Conservation (phyloP, 73 alveolate genomes). For the Paramecium sexaurelia region DNA sequence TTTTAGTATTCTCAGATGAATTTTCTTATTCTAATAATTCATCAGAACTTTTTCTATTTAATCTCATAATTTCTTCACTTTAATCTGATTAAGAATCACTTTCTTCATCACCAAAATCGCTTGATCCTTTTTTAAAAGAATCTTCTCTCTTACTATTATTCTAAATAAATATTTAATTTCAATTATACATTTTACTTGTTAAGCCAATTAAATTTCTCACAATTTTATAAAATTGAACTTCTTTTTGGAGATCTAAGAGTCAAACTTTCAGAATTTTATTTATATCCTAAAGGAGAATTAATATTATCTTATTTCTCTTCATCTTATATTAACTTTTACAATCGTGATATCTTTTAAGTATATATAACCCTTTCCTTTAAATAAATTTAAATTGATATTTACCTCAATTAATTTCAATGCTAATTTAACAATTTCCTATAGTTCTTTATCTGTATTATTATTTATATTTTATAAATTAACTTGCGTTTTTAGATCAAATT, state of each 20-base stretch:
- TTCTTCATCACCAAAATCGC: constrained; percentile 3
- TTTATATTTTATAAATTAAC: not conserved
- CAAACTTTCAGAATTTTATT: not conserved
- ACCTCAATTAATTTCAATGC: constrained; percentile 18
- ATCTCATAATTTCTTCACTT: not conserved
- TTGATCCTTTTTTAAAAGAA: not conserved
- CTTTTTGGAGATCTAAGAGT: not conserved
- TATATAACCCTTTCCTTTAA: not conserved
- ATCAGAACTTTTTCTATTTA: not conserved
- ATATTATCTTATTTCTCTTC: constrained; percentile 16
- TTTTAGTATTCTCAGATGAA: not conserved
- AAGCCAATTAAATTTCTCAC: not conserved
- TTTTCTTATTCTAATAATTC: not conserved
- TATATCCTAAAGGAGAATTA: not conserved
- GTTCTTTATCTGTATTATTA: not conserved
- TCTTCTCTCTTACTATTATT: not conserved
- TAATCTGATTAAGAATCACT: not conserved
- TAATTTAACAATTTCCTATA: not conserved
- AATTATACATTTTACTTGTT: not conserved
- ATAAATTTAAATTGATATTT: not conserved
- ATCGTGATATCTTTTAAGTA: not conserved
- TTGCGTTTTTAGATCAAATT: not conserved
- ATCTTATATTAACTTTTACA: not conserved
- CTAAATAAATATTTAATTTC: not conserved
- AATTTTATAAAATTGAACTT: not conserved